A percentile compares a stretch with the other conserved stretches of the same genome.
Conservation (phyloP, 2,329 filamentous ascomycete genomes). For the Fusarium napiforme region DNA sequence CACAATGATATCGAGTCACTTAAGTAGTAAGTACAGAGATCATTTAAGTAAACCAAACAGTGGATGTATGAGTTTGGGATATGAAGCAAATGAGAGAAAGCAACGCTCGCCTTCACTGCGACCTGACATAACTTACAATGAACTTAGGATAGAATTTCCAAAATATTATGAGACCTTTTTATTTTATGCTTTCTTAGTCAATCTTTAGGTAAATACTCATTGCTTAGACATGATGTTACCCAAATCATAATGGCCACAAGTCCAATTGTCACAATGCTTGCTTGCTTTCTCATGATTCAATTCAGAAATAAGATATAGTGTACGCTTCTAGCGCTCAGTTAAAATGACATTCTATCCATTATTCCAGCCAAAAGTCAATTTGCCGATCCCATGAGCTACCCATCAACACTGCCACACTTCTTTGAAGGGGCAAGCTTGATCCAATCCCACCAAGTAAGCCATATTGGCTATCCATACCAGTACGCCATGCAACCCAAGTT, state of each 20-base stretch:
- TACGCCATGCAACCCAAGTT: constrained; percentile 33
- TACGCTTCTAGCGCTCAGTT: not conserved
- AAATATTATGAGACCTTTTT: not conserved
- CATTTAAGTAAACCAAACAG: not conserved
- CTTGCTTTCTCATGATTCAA: not conserved
- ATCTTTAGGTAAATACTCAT: not conserved
- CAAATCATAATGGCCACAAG: not conserved
- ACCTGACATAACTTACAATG: no score
- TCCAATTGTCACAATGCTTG: no score
- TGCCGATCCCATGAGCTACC: constrained; percentile 1
- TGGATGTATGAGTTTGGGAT: not conserved
- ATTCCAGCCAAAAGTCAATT: constrained; percentile 11
- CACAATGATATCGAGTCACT: not conserved
- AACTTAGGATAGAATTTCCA: no score
- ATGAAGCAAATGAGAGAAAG: not conserved
- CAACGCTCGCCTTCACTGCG: no score
- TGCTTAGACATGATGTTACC: not conserved
- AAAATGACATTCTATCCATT: constrained; percentile 27
- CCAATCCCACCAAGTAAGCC: constrained; percentile 11
- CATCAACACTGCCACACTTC: constrained; percentile 14
- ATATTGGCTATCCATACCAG: constrained; percentile 28
- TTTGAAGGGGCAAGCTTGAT: constrained; percentile 3
- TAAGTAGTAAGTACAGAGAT: not conserved
- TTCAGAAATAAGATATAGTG: not conserved
- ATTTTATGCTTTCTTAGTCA: not conserved